A percentile compares a stretch with the other conserved stretches of the same genome.
Conservation (phyloP, 106 monocot species). For the Platanthera zijinensis region DNA sequence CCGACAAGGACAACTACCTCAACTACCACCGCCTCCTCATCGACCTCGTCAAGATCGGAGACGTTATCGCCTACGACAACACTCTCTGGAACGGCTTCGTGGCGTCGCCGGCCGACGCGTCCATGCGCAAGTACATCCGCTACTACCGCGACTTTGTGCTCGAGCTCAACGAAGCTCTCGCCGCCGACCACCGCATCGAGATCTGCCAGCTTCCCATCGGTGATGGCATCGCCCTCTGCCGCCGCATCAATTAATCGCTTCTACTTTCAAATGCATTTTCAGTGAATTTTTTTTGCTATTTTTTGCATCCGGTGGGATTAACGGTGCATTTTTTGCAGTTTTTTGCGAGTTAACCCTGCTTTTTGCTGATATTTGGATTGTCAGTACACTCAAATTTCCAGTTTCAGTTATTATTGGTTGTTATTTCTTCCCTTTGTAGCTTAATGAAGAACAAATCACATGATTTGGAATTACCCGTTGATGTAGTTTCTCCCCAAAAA, state of each 20-base stretch:
- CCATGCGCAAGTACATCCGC: slow-evolving; percentile 51
- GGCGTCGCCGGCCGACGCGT: slow-evolving; percentile 47
- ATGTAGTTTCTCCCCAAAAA: no score
- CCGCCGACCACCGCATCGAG: slow-evolving; percentile 30
- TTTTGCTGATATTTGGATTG: no score
- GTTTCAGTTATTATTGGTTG: no score
- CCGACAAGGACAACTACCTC: slow-evolving; percentile 80
- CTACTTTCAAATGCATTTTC: no score
- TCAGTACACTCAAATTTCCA: no score
- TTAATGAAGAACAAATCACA: no score
- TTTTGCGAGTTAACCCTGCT: no score
- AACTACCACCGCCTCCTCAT: slow-evolving; percentile 61
- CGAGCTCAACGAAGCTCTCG: slow-evolving; percentile 60
- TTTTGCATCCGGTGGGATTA: no score
- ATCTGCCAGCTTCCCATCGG: slow-evolving; percentile 68
- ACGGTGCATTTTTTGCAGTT: no score
- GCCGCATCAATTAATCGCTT: slow-evolving; percentile 3
- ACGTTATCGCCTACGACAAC: slow-evolving; percentile 67
- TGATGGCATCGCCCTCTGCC: slow-evolving; percentile 67
- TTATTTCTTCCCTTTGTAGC: no score
- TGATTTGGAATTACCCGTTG: no score
- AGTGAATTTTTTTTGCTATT: no score
- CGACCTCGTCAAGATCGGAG: slow-evolving; percentile 59
- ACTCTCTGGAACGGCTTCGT: slow-evolving; percentile 66
- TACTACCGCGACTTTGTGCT: slow-evolving; percentile 65